A percentile compares a stretch with the other conserved stretches of the same genome.
Evolutionary conservation across 2,329 filamentous ascomycete genomes (phyloP).

Genomic region (Penicillium frequentans): DNA sequence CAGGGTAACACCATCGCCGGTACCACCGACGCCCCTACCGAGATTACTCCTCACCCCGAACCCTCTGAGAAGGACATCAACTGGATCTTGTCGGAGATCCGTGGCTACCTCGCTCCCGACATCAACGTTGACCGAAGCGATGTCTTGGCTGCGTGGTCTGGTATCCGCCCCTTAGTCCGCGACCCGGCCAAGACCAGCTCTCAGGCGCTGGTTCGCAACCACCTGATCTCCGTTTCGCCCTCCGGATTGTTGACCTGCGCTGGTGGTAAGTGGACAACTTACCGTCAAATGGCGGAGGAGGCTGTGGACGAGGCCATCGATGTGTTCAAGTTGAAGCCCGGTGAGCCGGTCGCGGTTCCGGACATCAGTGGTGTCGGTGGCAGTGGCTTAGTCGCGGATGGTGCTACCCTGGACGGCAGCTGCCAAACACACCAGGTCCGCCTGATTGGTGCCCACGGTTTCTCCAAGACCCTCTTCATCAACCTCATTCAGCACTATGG

Average conservation of each 20-base stretch:
- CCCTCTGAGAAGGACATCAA: constrained; percentile 81
- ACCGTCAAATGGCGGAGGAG: constrained; percentile 90
- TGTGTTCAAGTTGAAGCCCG: constrained; percentile 63
- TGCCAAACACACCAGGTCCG: constrained; percentile 84
- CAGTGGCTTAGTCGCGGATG: constrained; percentile 69
- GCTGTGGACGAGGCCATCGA: constrained; percentile 78
- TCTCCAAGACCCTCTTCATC: constrained; percentile 89
- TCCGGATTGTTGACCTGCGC: constrained; percentile 82
- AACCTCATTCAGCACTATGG: constrained; percentile 92
- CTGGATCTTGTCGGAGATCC: constrained; percentile 83
- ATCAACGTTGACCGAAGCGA: constrained; percentile 83
- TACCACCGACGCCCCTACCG: constrained; percentile 77
- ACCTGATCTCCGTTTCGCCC: constrained; percentile 75
- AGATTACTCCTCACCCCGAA: constrained; percentile 70
- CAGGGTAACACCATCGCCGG: constrained; percentile 90
- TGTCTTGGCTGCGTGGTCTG: constrained; percentile 87
- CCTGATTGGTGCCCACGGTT: constrained; percentile 80
- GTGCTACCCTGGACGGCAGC: constrained; percentile 67
- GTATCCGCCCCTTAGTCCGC: constrained; percentile 81
- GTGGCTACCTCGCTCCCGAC: constrained; percentile 77
- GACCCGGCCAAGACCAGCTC: constrained; percentile 84
- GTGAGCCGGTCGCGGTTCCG: constrained; percentile 59
- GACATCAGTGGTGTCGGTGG: constrained; percentile 71
- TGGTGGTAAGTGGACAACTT: constrained; percentile 91
- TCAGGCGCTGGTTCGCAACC: constrained; percentile 83